These are phyloP conservation scores for Vishniacozyma victoriae DNA, from an alignment of 768 basidiomycete genomes.

Conservation along the genomic window DNA sequence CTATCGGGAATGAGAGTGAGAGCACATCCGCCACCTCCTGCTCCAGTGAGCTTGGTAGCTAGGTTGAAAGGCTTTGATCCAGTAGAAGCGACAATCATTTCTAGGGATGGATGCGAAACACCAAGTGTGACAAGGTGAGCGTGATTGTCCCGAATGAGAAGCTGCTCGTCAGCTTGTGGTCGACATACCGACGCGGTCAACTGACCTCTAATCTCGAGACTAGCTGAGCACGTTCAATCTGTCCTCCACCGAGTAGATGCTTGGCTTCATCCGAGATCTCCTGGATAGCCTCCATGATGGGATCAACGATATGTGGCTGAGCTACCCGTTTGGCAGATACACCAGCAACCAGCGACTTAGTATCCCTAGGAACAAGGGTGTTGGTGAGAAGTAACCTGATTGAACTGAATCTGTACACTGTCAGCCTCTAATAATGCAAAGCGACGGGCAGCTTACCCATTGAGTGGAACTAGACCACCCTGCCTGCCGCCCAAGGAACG, in stretches of 20 bases:
- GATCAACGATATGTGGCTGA: constrained; percentile 80
- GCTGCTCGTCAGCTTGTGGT: constrained; percentile 50
- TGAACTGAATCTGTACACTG: constrained; percentile 68
- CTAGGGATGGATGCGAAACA: constrained; percentile 84
- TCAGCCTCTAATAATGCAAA: background rate
- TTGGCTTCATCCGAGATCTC: constrained; percentile 76
- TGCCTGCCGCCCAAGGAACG: constrained; percentile 67
- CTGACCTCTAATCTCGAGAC: constrained; percentile 66
- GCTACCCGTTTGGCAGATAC: constrained; percentile 55
- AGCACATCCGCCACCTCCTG: constrained; percentile 96
- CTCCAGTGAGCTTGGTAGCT: constrained; percentile 82
- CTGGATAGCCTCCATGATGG: constrained; percentile 74
- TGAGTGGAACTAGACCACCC: constrained; percentile 75
- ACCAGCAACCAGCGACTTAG: constrained; percentile 87
- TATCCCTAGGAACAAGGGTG: constrained; percentile 86
- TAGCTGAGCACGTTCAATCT: constrained; percentile 63
- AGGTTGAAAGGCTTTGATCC: constrained; percentile 60
- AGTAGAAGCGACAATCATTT: constrained; percentile 70
- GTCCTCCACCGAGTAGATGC: constrained; percentile 63
- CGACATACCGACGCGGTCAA: constrained; percentile 15
- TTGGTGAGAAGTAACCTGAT: constrained; percentile 85
- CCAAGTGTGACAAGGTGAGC: constrained; percentile 71
- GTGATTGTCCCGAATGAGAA: constrained; percentile 85
- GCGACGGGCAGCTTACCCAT: constrained; percentile 59
- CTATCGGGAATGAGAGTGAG: constrained; percentile 93